phyloP scores from a whole-genome alignment of 129 eudicot species.

The Logfia minima region DNA sequence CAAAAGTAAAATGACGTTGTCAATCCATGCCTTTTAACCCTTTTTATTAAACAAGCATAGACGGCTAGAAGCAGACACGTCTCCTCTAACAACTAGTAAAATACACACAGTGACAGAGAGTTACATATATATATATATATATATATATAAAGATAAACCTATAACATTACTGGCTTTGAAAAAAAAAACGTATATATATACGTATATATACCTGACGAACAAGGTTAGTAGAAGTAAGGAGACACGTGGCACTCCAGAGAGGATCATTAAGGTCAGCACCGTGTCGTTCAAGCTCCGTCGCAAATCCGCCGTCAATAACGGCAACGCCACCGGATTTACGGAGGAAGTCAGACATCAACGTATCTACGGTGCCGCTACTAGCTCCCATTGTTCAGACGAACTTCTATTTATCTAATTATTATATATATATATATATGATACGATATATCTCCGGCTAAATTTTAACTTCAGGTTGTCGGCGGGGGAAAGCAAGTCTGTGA shows the following conservation, averaged over 20 bases:
- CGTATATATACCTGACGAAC: conserved; percentile 56
- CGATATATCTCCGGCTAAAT: neutral
- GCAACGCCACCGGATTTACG: conserved; percentile 75
- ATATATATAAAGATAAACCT: neutral
- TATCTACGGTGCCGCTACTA: conserved; percentile 22
- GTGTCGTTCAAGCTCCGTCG: conserved; percentile 96
- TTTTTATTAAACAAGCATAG: too few relatives aligned
- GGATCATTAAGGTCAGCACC: conserved; percentile 98
- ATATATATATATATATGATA: neutral
- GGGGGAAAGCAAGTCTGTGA: neutral
- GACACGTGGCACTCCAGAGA: conserved; percentile 98
- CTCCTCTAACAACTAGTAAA: too few relatives aligned
- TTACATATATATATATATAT: too few relatives aligned
- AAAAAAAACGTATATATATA: neutral
- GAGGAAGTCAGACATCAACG: conserved; percentile 69
- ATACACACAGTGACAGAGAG: too few relatives aligned
- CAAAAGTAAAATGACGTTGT: too few relatives aligned
- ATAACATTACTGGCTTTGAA: too few relatives aligned
- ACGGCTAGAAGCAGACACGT: too few relatives aligned
- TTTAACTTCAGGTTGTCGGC: neutral
- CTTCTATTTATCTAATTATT: neutral
- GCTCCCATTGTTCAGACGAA: conserved; percentile 37
- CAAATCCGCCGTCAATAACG: conserved; percentile 90
- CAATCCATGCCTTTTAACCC: too few relatives aligned
- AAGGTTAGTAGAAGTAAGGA: conserved; percentile 84